A percentile compares a stretch with the other conserved stretches of the same genome.
These are phyloP conservation scores for Lotus japonicus DNA, from an alignment of 306 rosid genomes.

Conservation along the genomic window DNA sequence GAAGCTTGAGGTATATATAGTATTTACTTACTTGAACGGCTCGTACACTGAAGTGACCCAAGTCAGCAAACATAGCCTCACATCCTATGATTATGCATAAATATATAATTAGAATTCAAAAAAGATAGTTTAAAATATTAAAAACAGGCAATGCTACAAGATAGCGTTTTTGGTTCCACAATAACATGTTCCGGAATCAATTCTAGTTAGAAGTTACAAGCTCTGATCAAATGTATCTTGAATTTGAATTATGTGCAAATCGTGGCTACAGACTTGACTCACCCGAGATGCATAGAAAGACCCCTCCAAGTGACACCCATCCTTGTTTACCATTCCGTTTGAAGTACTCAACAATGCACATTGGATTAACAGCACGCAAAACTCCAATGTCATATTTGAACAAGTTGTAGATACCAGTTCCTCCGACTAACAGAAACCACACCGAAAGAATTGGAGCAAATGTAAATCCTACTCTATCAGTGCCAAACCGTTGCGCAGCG, in stretches of 20 bases:
- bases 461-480: constrained; percentile 24
- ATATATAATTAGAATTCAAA: not conserved
- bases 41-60: too few species aligned
- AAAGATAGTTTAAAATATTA: too few species aligned
- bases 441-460: constrained; percentile 10
- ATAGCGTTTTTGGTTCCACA: too few species aligned
- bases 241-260: too few species aligned
- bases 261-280: not conserved
- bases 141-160: too few species aligned
- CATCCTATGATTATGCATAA: constrained; percentile 27
- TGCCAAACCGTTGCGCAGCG: constrained; percentile 21
- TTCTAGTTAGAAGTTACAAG: too few species aligned
- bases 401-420: constrained; percentile 27
- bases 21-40: too few species aligned
- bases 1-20: too few species aligned
- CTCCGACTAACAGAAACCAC: constrained; percentile 24
- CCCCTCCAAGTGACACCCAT: constrained; percentile 36
- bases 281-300: constrained; percentile 29
- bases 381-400: constrained; percentile 28
- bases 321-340: constrained; percentile 26
- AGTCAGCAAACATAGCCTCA: constrained; percentile 85
- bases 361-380: constrained; percentile 27
- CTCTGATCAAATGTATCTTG: too few species aligned
- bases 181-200: too few species aligned
- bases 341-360: constrained; percentile 23